These are phyloP conservation scores for Solanum virginianum DNA, from an alignment of 257 asterid species.

Conservation along the genomic window DNA sequence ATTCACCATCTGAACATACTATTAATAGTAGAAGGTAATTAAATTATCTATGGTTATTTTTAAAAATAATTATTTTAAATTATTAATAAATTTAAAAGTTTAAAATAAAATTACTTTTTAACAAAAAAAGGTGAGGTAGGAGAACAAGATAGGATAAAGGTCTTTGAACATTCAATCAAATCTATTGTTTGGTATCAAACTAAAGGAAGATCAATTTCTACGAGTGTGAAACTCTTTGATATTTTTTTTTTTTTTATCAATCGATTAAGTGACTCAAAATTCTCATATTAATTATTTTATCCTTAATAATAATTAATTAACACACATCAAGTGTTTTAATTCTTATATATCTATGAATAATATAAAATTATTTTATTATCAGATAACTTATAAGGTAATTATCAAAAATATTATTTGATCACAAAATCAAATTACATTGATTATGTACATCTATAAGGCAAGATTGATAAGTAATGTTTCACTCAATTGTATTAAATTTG, in stretches of 20 bases:
- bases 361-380: background rate
- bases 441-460: background rate
- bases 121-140: background rate
- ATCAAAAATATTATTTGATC: background rate
- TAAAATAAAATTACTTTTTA: background rate
- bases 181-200: background rate
- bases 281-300: background rate
- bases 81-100: background rate
- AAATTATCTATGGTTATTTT: background rate
- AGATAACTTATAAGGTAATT: background rate
- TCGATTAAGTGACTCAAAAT: background rate
- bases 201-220: background rate
- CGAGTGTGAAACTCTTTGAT: background rate
- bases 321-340: background rate
- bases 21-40: constrained; percentile 40
- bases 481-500: background rate
- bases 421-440: background rate
- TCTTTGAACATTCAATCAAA: background rate
- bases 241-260: background rate
- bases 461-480: background rate
- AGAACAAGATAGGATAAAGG: background rate
- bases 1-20: constrained; percentile 75
- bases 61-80: background rate
- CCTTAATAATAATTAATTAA: background rate
- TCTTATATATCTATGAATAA: background rate